Conservation (phyloP, 495 filamentous ascomycete species). For the Talaromyces liani region DNA sequence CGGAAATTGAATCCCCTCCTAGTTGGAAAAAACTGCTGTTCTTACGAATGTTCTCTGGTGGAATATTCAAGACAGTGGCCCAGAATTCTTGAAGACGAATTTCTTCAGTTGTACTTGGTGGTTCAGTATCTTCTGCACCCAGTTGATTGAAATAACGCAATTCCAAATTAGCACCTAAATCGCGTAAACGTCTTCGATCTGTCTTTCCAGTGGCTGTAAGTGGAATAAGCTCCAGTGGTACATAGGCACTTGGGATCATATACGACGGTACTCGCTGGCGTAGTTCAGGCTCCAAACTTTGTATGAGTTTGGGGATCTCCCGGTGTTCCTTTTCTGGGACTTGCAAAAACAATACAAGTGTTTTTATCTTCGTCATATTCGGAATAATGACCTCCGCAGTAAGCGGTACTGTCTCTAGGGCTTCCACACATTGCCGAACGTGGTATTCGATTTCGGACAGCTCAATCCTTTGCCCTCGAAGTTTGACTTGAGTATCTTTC, state of each 20-base stretch:
- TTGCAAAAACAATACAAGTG: neutral
- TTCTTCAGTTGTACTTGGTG: neutral
- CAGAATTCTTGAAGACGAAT: neutral
- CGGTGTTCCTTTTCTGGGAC: neutral
- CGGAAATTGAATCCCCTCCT: conserved; percentile 49
- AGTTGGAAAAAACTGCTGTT: conserved; percentile 44
- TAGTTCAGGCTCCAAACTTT: neutral
- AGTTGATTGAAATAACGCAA: neutral
- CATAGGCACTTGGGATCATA: conserved; percentile 47
- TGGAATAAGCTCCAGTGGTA: conserved; percentile 43
- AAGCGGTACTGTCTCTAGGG: neutral
- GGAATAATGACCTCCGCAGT: neutral
- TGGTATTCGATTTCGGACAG: conserved; percentile 44
- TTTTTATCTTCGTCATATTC: neutral
- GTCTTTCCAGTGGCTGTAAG: conserved; percentile 43
- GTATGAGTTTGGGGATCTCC: neutral
- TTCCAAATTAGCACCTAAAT: neutral
- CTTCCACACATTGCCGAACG: neutral
- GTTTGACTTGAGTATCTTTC: conserved; percentile 43
- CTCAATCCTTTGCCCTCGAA: conserved; percentile 45
- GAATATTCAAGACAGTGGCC: neutral
- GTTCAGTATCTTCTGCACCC: neutral
- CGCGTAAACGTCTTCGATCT: conserved; percentile 39
- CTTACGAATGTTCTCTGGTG: conserved; percentile 15
- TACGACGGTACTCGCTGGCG: conserved; percentile 25